Evolutionary conservation across 495 filamentous ascomycete species (phyloP).

Genomic region (Trichoderma parareesei): DNA sequence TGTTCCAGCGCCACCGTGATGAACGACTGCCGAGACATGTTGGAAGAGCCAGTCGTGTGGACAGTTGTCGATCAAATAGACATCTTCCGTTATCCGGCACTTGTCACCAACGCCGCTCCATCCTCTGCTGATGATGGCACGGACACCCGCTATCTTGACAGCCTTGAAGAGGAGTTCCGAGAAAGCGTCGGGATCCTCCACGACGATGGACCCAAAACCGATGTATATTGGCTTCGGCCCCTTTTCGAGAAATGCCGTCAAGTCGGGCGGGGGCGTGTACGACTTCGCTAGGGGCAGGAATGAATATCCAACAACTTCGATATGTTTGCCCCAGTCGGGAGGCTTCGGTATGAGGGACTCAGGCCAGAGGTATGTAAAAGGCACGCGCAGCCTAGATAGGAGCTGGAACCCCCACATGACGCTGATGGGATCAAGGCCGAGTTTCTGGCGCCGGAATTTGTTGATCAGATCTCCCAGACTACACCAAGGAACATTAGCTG

Average conservation of each 20-base stretch:
- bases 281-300: constrained; percentile 41
- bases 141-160: constrained; percentile 37
- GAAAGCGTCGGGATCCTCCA: constrained; percentile 49
- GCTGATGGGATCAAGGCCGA: constrained; percentile 9
- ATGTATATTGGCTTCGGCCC: constrained; percentile 56
- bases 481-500: constrained; percentile 13
- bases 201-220: constrained; percentile 60
- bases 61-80: constrained; percentile 52
- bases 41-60: constrained; percentile 54
- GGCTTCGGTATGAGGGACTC: constrained; percentile 55
- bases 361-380: constrained; percentile 60
- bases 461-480: constrained; percentile 56
- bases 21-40: constrained; percentile 51
- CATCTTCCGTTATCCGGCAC: constrained; percentile 25
- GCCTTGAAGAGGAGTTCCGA: constrained; percentile 49
- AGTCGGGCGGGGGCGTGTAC: constrained; percentile 44
- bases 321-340: constrained; percentile 50
- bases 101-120: constrained; percentile 45
- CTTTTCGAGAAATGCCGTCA: constrained; percentile 43
- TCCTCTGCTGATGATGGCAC: constrained; percentile 55
- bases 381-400: constrained; percentile 25
- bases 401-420: constrained; percentile 2
- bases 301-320: constrained; percentile 53
- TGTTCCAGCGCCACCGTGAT: constrained; percentile 61
- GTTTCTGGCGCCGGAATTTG: constrained; percentile 34